These are phyloP conservation scores for Talaromyces nanjingensis DNA, from an alignment of 495 filamentous ascomycete genomes.

Conservation along the genomic window DNA sequence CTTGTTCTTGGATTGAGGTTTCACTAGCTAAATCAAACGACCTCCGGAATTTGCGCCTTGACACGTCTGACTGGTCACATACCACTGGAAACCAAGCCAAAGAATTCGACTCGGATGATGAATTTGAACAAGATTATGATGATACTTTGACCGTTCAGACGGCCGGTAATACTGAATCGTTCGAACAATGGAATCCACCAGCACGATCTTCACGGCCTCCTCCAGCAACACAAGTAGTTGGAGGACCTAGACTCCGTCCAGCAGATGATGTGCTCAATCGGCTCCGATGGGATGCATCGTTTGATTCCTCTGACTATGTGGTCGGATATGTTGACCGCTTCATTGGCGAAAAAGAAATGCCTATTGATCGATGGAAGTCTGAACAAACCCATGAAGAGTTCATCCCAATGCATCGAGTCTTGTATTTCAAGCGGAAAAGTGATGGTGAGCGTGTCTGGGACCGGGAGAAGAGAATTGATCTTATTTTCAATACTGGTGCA, in stretches of 20 bases:
- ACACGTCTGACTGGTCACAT: conserved; percentile 15
- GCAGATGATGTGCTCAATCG: conserved; percentile 61
- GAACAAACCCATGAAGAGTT: conserved; percentile 80
- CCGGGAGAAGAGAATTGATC: conserved; percentile 45
- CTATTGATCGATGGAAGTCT: conserved; percentile 59
- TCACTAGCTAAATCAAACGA: conserved; percentile 27
- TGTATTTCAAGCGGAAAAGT: conserved; percentile 57
- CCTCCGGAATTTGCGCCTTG: conserved; percentile 32
- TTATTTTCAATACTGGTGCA: conserved; percentile 44
- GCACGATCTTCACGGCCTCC: not conserved
- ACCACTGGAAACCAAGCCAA: not conserved
- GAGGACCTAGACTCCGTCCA: conserved; percentile 8
- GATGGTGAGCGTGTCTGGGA: conserved; percentile 51
- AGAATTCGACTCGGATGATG: conserved; percentile 5
- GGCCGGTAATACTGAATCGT: not conserved
- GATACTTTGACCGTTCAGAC: not conserved
- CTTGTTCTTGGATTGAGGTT: conserved; percentile 40
- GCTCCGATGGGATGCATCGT: conserved; percentile 60
- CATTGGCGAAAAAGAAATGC: conserved; percentile 54
- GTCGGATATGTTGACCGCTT: conserved; percentile 76
- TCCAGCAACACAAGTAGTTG: not conserved
- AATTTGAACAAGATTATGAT: not conserved
- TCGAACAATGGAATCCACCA: not conserved
- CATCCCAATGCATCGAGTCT: conserved; percentile 72
- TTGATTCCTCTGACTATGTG: conserved; percentile 57